Percentiles rank a stretch among this genome's conserved stretches.
phyloP scores from a whole-genome alignment of 805 yeast species.

The Candida golubevii region DNA sequence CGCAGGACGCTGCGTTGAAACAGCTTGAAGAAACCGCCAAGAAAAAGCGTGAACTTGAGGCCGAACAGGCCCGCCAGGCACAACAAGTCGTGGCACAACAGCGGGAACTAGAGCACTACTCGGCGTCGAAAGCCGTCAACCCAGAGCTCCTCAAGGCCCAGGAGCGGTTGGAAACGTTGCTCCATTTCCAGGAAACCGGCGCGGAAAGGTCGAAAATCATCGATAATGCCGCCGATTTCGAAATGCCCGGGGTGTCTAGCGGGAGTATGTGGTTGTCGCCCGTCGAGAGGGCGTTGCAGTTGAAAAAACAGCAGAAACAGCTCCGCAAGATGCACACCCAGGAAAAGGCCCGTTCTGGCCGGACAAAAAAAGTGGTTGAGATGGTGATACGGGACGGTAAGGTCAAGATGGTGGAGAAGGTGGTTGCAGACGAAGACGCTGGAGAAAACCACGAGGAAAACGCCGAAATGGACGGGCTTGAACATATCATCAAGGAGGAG shows the following conservation, averaged over 20 bases:
- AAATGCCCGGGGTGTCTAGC: constrained; percentile 46
- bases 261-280: constrained; percentile 80
- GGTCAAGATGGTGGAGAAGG: constrained; percentile 57
- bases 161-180: constrained; percentile 63
- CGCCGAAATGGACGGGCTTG: constrained; percentile 33
- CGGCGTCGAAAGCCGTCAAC: constrained; percentile 39
- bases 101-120: constrained; percentile 42
- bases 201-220: constrained; percentile 89
- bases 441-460: constrained; percentile 25
- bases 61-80: constrained; percentile 19
- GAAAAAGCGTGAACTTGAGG: constrained; percentile 20
- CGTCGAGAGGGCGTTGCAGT: constrained; percentile 78
- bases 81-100: constrained; percentile 39
- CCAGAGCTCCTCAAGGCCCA: constrained; percentile 67
- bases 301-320: constrained; percentile 80
- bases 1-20: constrained; percentile 63
- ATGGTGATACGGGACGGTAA: constrained; percentile 80
- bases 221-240: constrained; percentile 89
- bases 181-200: constrained; percentile 79
- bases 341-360: constrained; percentile 54
- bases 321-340: constrained; percentile 58
- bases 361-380: constrained; percentile 70
- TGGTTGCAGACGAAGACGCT: constrained; percentile 18
- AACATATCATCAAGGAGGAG: constrained; percentile 24
- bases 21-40: constrained; percentile 46